Base-by-base conservation (phyloP, 768 basidiomycete species). In the Omphalotus guepiniiformis region DNA sequence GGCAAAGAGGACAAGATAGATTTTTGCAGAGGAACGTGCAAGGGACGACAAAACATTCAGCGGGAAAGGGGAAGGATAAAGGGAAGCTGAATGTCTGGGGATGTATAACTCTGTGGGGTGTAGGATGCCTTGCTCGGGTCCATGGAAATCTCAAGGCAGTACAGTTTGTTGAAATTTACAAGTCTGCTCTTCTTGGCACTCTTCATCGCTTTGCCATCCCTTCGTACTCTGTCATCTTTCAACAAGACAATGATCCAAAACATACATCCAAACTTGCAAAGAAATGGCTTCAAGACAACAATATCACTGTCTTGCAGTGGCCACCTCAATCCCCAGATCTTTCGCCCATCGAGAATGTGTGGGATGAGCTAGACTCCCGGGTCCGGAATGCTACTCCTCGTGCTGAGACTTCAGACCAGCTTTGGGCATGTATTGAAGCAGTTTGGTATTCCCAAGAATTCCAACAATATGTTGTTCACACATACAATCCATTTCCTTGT, bases 221-320 rank as follows among this genome's bases (percentile, higher is more conserved):
- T 32, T n/a, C 30, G 9, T n/a, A 32, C 30, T 32, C 30, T n/a
- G n/a, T 55, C 40, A 53, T 57, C 42, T 69, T 67, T 43, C 62
- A 65, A 42, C 68, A 72, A 18, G 67, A 73, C 48, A 67, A 67
- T 37, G 54, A 70, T 55, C 67, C 59, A 7, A 72, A 70, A 54
- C 69, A 71, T 55, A 69, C 55, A 2, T 52, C 58, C 15, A 54
- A 55, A 32, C 15, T 61, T 12, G 58, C 55, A 6, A 22, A 50
- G n/a, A 42, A 34, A 2, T 71, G 65, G 63, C 64, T 72, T 40
- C 6, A 34, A 9, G 42, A 63, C 12, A 49, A 69, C 18, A 26
- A 61, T 23, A 28, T 69, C 19, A 22, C 57, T 34, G 35, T 57
- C 8, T 47, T 72, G 6, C n/a, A 22, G 1, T 72, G 67, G 67